Base-by-base conservation (phyloP, 441 rosid species). In the Syzygium syzygioides region DNA sequence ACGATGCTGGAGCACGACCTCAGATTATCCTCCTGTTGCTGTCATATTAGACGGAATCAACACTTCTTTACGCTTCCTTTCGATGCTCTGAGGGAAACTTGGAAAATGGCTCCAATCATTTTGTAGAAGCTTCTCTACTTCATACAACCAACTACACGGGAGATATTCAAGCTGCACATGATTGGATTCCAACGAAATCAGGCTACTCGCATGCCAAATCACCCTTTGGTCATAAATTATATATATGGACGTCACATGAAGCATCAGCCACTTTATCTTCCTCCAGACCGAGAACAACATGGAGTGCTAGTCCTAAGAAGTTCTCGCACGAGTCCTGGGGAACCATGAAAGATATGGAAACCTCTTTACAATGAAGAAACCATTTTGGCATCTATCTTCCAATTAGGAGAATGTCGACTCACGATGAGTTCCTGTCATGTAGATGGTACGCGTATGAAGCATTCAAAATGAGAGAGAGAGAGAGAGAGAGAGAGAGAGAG, bases 81-180 rank as follows among this genome's bases (percentile, higher is more conserved):
- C 0, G 1, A 66, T 17, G 1, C 7, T 0, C 4, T 4, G 10
- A 66, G 25, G 25, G 0, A 0, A 66, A 66, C 14, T 4, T 66
- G 14, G 6, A 66, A 66, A 32, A 66, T 66, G 79, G 1, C 45
- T 66, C 45, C 25, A 66, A 66, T 66, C 18, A 1, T 66, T 32
- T 18, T 26, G 7, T 0, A 4, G 25, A 32, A 4, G 20, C 37
- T 1, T 4, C 41, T 66, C 28, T 19, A 37, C 48, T 71, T 34
- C 28, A 71, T 1, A 37, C 28, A 37, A 9, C 3, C 7, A 3
- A 10, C 48, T 0, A 0, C 5, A 0, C 0, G 12, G 0, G 48
- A 5, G 15, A 37, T 9, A 34, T 37, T 19, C 50, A 37, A 0
- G 12, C 15, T 50, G 37, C 50, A 5, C 79, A 18, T 17, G 50